Evolutionary conservation across 306 rosid species (phyloP), one percentile per base, ranked within the genome.

Genomic region (Cicer arietinum): DNA sequence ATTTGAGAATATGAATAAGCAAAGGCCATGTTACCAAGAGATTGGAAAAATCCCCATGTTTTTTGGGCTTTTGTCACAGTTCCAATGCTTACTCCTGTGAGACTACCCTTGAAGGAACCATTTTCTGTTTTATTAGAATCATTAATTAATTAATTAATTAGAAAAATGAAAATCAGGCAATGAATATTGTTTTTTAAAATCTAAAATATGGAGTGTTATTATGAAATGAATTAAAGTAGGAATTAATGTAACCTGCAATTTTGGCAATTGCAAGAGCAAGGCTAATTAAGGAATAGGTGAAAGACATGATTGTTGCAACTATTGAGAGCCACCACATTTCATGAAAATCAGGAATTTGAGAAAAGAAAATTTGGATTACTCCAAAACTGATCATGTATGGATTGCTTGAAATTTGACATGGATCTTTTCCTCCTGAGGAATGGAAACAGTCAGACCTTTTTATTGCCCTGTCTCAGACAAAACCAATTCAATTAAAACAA

Each of bases 21-120:
- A n/a, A 88, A 88, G 74, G 92, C 89, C 20, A 86, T 84, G 83
- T 88, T 40, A 5, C 92, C 92, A 57, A 88, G 88, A 54, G 87
- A 84, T 82, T 88, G 92, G 52, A 76, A 82, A 65, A 14, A 57
- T 47, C 86, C 83, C 92, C 87, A 86, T 48, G 59, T 18, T 77
- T 84, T 88, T 70, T 84, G 56, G 44, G 81, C 37, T 40, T 75
- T 17, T 58, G 83, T 75, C 30, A 86, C 81, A 14, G 54, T 30
- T 72, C 77, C 86, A 52, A 84, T 25, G 14, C 52, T 80, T 14
- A 86, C 45, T 25, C 90, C 90, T 17, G 88, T 82, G 40, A 86
- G 61, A 43, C 84, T 80, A 13, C 92, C 92, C 43, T 77, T 78
- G 37, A 88, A 56, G 9, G 72, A 53, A 56, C 90, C 87, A 0